phyloP scores from a whole-genome alignment of 805 yeast genomes.

The Candida ortonii region DNA sequence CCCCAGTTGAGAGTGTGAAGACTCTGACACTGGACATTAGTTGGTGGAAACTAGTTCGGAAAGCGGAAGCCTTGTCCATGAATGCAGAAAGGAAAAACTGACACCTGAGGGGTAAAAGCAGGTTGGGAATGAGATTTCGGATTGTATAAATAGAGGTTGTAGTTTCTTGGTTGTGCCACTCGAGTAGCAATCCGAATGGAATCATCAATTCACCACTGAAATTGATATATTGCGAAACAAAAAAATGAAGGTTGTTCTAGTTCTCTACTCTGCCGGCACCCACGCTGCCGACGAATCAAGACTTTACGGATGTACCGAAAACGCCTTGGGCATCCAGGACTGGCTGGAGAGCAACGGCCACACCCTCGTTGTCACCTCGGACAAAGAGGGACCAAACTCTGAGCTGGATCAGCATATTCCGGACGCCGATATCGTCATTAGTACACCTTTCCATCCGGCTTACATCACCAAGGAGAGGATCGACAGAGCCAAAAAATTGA shows the following conservation, averaged over 20 bases:
- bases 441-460: constrained; percentile 83
- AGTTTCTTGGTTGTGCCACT: neutral
- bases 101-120: constrained; percentile 9
- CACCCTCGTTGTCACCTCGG: constrained; percentile 59
- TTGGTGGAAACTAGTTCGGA: too few relatives aligned
- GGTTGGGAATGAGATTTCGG: neutral
- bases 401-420: constrained; percentile 61
- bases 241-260: constrained; percentile 47
- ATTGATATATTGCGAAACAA: constrained; percentile 2
- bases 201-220: too few relatives aligned
- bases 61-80: too few relatives aligned
- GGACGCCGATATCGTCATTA: constrained; percentile 73
- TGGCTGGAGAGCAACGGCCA: constrained; percentile 69
- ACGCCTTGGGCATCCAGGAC: constrained; percentile 66
- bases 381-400: constrained; percentile 62
- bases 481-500: constrained; percentile 66
- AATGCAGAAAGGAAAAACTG: neutral
- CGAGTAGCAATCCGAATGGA: too few relatives aligned
- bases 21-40: too few relatives aligned
- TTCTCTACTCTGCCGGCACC: constrained; percentile 54
- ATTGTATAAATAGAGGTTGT: constrained; percentile 5
- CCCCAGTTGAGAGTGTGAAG: too few relatives aligned
- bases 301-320: constrained; percentile 69
- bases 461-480: constrained; percentile 67
- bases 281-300: constrained; percentile 60